Evolutionary conservation across 2,329 filamentous ascomycete species (phyloP), one percentile per base, ranked within the genome.

Genomic region (Aureobasidium sp.): DNA sequence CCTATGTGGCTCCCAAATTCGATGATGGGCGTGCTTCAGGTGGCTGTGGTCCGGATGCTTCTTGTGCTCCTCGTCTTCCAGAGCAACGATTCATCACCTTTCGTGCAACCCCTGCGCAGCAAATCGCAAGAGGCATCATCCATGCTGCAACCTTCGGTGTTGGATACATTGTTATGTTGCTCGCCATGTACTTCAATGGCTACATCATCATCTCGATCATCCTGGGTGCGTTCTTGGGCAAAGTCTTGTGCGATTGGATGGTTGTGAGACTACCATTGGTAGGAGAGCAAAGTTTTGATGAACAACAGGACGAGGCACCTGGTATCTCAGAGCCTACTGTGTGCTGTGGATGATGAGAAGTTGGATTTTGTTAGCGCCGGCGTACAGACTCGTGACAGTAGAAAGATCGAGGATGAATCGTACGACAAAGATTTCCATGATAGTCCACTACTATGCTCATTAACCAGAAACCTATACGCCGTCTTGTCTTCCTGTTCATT

Each of bases 181-280:
- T 85, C 27, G 80, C 82, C 21, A 85, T 85, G 82, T 84, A 84
- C 64, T 85, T 79, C 71, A 85, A 85, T 61, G 81, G 76, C 8
- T 94, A 90, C 73, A 80, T 94, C 64, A 89, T 94, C 71, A 86
- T 93, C 62, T 89, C 84, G 66, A 90, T 94, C 70, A 83, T 93
- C 64, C 81, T 93, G 60, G 90, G 90, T 1, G 84, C 87, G 0
- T 90, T 84, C 64, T 60, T 92, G 5, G 90, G 89, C 17, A 79
- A 81, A 13, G 89, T 91, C 64, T 69, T 89, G 62, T 93, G 90
- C 70, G 82, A 84, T 31, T 92, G 88, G 87, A 58, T 58, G 55
- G 43, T 58, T 23, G 55, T 58, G 1, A 47, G 4, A 11, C 13
- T 58, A 4, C 55, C 55, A 2, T 15, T 58, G 23, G 11, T 38